Percentiles rank a stretch among this genome's conserved stretches.
phyloP scores from a whole-genome alignment of 441 rosid genomes.

The Rhodomyrtus psidioides region DNA sequence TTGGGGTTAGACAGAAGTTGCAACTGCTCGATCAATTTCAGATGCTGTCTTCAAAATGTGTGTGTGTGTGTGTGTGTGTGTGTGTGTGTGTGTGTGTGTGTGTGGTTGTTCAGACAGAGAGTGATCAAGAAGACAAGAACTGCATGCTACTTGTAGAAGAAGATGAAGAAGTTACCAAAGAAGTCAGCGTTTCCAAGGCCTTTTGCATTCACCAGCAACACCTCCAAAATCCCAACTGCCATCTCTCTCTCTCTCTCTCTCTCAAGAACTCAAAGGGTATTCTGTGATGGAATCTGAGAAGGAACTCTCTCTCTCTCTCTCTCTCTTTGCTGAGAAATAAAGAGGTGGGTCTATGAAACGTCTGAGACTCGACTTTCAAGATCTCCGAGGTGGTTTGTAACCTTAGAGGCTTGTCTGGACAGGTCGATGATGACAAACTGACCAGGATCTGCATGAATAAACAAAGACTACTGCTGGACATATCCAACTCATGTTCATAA shows the following conservation, averaged over 20 bases:
- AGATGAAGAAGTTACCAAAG: constrained; percentile 23
- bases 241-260: constrained; percentile 15
- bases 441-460: neutral
- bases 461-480: neutral
- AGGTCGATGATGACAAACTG: neutral
- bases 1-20: neutral
- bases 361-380: neutral
- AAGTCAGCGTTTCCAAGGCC: constrained; percentile 54
- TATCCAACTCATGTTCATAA: neutral
- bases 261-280: neutral
- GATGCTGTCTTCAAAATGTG: neutral
- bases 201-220: constrained; percentile 52
- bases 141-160: neutral
- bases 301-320: neutral
- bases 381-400: neutral
- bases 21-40: neutral
- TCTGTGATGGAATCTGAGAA: neutral
- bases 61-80: neutral
- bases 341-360: neutral
- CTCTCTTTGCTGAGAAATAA: neutral
- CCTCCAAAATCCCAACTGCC: constrained; percentile 77
- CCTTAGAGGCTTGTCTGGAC: neutral
- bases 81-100: neutral
- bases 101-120: neutral
- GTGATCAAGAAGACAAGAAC: neutral